Base-by-base conservation (phyloP, 495 filamentous ascomycete species). In the Parachaetomium inaequale region DNA sequence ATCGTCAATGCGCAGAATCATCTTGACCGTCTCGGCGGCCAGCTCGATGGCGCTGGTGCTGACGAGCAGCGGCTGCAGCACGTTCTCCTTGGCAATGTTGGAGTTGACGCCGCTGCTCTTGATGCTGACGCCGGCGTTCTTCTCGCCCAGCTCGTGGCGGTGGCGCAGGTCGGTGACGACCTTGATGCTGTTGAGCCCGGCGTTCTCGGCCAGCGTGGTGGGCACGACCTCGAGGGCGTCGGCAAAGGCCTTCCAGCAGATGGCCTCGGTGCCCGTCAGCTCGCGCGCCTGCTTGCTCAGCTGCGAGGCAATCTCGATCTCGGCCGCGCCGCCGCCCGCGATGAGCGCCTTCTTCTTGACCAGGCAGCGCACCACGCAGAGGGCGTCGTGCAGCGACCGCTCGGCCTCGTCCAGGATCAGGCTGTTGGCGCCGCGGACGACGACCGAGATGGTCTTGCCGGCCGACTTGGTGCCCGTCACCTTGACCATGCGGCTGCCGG, bases 311-410 rank as follows among this genome's bases (percentile, higher is more conserved):
- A 98, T 91, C 76, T 97, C 90, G 62, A 98, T 92, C 74, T 98
- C 94, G 12, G 94, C 91, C 10, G 94, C 94, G 68, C 94, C 94
- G 67, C 94, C 94, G 75, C 94, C 94, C 23, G 94, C 93, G 64
- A 98, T 94, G 56, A 98, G 83, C 19, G 94, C 94, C 75, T 91
- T 93, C 86, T 97, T 97, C 87, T 98, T 98, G 66, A 98, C 94
- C 31, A 98, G 81, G 71, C 94, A 98, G 62, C 94, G 90, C 69
- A 98, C 93, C 46, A 97, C 94, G 76, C 94, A 98, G 40, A 97
- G 90, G 31, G 94, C 94, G 69, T 98, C 94, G 80, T 98, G 94
- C 14, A 98, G 82, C 59, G 87, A 92, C 60, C 94, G 91, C 80
- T 98, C 94, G 4, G 94, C 94, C 75, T 98, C 94, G 71, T 98